These are phyloP conservation scores for Talaromyces adpressus DNA, from an alignment of 495 filamentous ascomycete species.

Conservation along the genomic window DNA sequence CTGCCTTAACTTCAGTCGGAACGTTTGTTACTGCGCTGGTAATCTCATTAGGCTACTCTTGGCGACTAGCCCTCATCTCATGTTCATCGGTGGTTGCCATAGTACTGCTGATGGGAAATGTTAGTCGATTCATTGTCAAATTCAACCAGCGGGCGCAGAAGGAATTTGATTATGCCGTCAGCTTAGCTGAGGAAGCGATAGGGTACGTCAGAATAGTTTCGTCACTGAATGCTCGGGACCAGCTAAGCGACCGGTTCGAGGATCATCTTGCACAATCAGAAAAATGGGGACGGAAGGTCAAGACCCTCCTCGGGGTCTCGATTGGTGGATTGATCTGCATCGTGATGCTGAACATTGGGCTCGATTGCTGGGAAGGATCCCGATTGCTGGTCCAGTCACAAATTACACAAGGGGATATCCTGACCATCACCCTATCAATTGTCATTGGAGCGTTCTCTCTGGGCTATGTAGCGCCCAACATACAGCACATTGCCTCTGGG, in stretches of 20 bases:
- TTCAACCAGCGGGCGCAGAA: not conserved
- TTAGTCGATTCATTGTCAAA: not conserved
- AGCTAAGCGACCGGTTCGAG: constrained; percentile 9
- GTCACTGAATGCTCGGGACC: constrained; percentile 12
- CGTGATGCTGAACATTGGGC: constrained; percentile 12
- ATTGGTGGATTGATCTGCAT: constrained; percentile 4
- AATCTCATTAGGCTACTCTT: constrained; percentile 22
- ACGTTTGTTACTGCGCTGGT: constrained; percentile 26
- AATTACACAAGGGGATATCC: not conserved
- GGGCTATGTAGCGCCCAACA: not conserved
- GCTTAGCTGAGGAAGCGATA: constrained; percentile 15
- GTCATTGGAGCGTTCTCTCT: constrained; percentile 9
- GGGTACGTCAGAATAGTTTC: constrained; percentile 7
- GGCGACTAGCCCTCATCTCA: constrained; percentile 25
- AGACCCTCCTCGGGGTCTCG: constrained; percentile 2
- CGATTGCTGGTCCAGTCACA: not conserved
- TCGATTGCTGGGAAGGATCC: constrained; percentile 21
- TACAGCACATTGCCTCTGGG: constrained; percentile 31
- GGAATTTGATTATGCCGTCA: constrained; percentile 40
- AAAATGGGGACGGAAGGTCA: constrained; percentile 6
- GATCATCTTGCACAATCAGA: constrained; percentile 8
- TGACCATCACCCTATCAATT: constrained; percentile 12
- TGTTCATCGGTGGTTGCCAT: constrained; percentile 9
- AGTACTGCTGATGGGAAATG: not conserved
- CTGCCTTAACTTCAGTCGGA: constrained; percentile 18